Evolutionary conservation across 305 asterid species (phyloP), one percentile per base, ranked within the genome.

Genomic region (Euphrasia arctica): DNA sequence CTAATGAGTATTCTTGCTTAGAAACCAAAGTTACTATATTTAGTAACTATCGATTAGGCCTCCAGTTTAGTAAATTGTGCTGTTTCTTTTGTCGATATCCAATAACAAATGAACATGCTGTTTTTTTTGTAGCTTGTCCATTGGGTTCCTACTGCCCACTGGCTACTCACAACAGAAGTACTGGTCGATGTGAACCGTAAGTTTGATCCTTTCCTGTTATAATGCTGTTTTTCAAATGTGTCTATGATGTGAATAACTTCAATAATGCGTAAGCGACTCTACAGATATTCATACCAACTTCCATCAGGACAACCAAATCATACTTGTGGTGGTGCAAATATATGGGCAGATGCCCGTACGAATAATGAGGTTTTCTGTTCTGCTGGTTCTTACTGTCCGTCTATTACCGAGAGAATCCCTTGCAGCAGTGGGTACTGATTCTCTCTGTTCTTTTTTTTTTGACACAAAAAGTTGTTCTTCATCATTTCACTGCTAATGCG

Each of bases 311-410:
- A 70, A 71, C 75, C 77, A 4, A 73, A 75, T 78, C 97, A 92
- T 75, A 83, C 91, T 47, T 92, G 98, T 73, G 98, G 98, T 39
- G 97, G 97, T 64, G 98, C 98, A 58, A 78, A 87, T 78, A 73
- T 80, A 14, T 92, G 97, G 98, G 77, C 96, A 36, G 97, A 88
- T 78, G 86, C 85, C 54, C 55, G 69, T 39, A 52, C 82, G 9
- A 87, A 83, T 75, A 64, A 73, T 12, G 85, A 82, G 64, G 62
- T 92, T 62, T 90, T 92, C 72, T 92, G 98, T 71, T 75, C 89
- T 2, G 89, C 98, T 2, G 98, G 98, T 63, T 85, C 87, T 18
- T 86, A 81, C 73, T 92, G 98, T 80, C 96, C 95, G 67, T 72
- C 97, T 60, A 88, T 63, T 72, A 79, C 81, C 13, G 80, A 77